Conservation (phyloP, 2,329 filamentous ascomycete species). For the Pseudopyricularia javanii region DNA sequence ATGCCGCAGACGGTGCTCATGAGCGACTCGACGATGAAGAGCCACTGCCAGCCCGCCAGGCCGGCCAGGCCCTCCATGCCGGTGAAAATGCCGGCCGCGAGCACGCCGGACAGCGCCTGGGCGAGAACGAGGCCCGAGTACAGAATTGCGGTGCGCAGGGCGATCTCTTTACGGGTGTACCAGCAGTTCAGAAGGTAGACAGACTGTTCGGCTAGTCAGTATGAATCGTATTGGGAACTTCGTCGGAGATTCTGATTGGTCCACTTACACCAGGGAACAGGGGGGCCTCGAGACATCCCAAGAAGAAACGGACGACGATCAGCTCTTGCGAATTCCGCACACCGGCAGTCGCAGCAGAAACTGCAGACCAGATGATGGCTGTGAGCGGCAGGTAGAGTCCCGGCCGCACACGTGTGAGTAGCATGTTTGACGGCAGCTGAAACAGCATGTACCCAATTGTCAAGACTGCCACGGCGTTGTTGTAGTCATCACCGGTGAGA, state of each 20-base stretch:
- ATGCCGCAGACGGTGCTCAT: neutral
- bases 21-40: conserved; percentile 1
- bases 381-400: neutral
- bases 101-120: conserved; percentile 52
- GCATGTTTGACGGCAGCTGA: neutral
- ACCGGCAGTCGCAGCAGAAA: conserved; percentile 26
- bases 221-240: neutral
- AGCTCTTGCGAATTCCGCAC: conserved; percentile 22
- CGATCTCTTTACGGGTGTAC: conserved; percentile 55
- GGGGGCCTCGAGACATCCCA: conserved; percentile 12
- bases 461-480: neutral
- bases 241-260: neutral
- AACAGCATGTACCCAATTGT: neutral
- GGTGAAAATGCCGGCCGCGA: conserved; percentile 41
- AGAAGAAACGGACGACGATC: conserved; percentile 26
- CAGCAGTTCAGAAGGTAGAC: conserved; percentile 35
- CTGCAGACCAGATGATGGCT: conserved; percentile 29
- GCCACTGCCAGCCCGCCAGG: conserved; percentile 2
- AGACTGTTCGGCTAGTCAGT: neutral
- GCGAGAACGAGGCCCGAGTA: conserved; percentile 50
- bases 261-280: neutral
- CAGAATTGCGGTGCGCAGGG: conserved; percentile 42
- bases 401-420: neutral
- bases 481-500: neutral
- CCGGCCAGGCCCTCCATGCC: neutral